A percentile compares a stretch with the other conserved stretches of the same genome.
phyloP scores from a whole-genome alignment of 192 early-diverging fungal genomes.

The Gonapodya prolifera region DNA sequence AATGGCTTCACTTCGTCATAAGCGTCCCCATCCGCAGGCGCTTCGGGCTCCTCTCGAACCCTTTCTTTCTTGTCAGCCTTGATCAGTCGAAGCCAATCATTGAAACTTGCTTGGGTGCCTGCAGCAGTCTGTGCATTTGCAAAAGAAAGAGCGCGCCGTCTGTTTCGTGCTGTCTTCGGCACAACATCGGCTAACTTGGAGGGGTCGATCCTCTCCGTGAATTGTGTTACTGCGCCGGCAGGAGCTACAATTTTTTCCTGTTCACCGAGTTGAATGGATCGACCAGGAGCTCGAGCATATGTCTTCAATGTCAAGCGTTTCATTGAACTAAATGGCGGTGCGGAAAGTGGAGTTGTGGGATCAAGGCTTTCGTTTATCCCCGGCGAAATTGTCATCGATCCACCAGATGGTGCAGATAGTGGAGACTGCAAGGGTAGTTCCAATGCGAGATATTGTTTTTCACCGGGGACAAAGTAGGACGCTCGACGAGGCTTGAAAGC shows the following conservation, averaged over 20 bases:
- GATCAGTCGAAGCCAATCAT: not conserved
- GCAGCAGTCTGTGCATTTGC: not conserved
- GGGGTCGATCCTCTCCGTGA: not conserved
- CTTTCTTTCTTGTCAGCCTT: not conserved
- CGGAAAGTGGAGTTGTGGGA: not conserved
- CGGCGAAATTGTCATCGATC: not conserved
- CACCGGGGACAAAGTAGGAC: not conserved
- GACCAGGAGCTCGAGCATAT: not conserved
- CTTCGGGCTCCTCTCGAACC: not conserved
- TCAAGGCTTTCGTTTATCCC: not conserved
- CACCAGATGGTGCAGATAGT: not conserved
- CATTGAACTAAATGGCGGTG: not conserved
- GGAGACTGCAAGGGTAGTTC: not conserved
- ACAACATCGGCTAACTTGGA: not conserved
- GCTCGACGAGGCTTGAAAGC: not conserved
- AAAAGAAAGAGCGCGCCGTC: slow-evolving; percentile 5
- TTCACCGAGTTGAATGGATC: not conserved
- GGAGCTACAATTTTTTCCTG: not conserved
- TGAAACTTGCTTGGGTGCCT: not conserved
- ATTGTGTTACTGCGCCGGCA: not conserved
- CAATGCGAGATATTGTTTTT: not conserved
- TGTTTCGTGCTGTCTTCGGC: not conserved
- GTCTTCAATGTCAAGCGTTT: not conserved
- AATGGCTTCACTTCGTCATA: not conserved
- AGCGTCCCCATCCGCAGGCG: not conserved